These are phyloP conservation scores for Hamigera avellanea DNA, from an alignment of 495 filamentous ascomycete genomes.

Conservation along the genomic window DNA sequence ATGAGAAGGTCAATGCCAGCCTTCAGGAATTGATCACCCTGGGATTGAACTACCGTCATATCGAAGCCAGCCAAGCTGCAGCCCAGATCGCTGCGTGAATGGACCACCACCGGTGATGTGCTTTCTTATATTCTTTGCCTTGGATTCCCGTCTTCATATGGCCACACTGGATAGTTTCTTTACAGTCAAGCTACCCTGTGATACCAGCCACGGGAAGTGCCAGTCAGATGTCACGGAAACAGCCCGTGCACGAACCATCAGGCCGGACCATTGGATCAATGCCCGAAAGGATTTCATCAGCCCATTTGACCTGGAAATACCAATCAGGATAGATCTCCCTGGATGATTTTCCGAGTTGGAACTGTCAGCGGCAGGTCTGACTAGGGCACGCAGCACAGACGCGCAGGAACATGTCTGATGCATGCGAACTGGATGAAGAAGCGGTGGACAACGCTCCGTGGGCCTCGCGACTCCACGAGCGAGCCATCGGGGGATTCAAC, in stretches of 20 bases:
- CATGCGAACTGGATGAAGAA: too few species aligned
- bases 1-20: constrained; percentile 38
- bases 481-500: neutral
- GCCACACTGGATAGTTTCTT: neutral
- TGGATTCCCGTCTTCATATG: neutral
- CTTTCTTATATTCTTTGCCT: constrained; percentile 1
- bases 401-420: too few species aligned
- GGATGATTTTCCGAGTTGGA: neutral
- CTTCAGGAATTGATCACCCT: constrained; percentile 37
- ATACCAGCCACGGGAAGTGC: constrained; percentile 6
- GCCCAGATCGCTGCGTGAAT: constrained; percentile 26
- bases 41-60: constrained; percentile 33
- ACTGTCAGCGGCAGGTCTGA: too few species aligned
- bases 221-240: constrained; percentile 1
- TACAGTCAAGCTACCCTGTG: constrained; percentile 1
- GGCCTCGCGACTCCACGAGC: neutral
- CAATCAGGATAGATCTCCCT: neutral
- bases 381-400: too few species aligned
- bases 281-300: neutral
- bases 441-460: neutral
- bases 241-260: constrained; percentile 1
- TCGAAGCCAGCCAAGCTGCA: constrained; percentile 34
- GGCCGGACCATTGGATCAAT: neutral
- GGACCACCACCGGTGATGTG: neutral
- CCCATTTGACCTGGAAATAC: neutral